These are phyloP conservation scores for Pilaira anomala DNA, from an alignment of 192 early-diverging fungal genomes.

Conservation along the genomic window DNA sequence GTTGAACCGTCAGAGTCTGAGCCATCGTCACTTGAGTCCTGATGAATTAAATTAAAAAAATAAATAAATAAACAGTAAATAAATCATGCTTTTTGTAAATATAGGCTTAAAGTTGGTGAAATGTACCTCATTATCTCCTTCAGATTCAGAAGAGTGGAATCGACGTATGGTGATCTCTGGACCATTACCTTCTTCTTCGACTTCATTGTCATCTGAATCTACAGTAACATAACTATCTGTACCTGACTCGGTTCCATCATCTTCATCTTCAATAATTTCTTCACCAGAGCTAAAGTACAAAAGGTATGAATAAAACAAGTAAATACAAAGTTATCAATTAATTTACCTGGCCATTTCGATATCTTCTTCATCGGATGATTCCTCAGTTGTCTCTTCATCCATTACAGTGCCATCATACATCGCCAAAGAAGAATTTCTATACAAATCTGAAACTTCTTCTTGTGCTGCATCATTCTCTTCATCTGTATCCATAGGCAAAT, in stretches of 20 bases:
- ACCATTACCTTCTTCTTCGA: conserved; percentile 32
- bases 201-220: conserved; percentile 50
- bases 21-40: neutral
- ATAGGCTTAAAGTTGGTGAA: conserved; percentile 31
- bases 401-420: conserved; percentile 75
- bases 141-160: conserved; percentile 35
- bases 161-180: conserved; percentile 24
- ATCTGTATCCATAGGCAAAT: conserved; percentile 45
- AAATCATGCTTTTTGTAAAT: conserved; percentile 1
- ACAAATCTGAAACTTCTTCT: conserved; percentile 65
- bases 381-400: conserved; percentile 52
- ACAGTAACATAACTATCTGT: conserved; percentile 58
- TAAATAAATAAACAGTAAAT: neutral
- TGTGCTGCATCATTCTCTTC: conserved; percentile 66
- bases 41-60: neutral
- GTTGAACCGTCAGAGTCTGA: too few species aligned
- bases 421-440: conserved; percentile 74
- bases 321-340: conserved; percentile 34
- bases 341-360: conserved; percentile 34
- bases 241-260: conserved; percentile 47
- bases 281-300: conserved; percentile 42
- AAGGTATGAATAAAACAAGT: conserved; percentile 27
- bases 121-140: conserved; percentile 44
- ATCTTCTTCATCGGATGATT: conserved; percentile 45
- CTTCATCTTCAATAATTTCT: conserved; percentile 55